Conservation (phyloP, 1,284 basidiomycete species). For the Ceratorhiza oryzae-sativae region DNA sequence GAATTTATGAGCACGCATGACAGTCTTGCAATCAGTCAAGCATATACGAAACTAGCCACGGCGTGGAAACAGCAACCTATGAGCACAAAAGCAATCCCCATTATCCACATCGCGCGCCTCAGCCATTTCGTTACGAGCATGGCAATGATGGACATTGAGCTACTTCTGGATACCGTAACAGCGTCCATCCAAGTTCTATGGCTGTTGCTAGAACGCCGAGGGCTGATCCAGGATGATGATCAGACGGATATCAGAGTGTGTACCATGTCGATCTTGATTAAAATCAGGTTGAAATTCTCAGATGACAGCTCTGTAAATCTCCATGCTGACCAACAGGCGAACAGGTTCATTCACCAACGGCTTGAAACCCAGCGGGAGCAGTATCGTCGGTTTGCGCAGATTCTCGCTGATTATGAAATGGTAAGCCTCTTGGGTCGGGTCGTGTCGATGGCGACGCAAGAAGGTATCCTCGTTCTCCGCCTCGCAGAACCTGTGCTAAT, state of each 20-base stretch:
- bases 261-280: neutral
- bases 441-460: neutral
- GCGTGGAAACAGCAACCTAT: neutral
- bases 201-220: neutral
- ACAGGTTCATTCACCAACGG: too few species aligned
- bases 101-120: neutral
- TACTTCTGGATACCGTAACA: neutral
- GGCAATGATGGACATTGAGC: neutral
- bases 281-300: neutral
- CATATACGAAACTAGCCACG: neutral
- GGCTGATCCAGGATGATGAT: neutral
- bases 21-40: neutral
- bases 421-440: neutral
- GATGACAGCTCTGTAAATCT: too few species aligned
- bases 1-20: neutral
- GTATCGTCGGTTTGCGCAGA: neutral
- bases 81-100: neutral
- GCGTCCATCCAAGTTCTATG: neutral
- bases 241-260: neutral
- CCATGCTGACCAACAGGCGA: too few species aligned
- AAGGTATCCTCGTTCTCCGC: neutral
- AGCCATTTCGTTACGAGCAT: neutral
- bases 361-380: neutral
- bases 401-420: neutral
- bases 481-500: too few species aligned